Evolutionary conservation across 495 filamentous ascomycete species (phyloP).

Genomic region (Tuber melanosporum): DNA sequence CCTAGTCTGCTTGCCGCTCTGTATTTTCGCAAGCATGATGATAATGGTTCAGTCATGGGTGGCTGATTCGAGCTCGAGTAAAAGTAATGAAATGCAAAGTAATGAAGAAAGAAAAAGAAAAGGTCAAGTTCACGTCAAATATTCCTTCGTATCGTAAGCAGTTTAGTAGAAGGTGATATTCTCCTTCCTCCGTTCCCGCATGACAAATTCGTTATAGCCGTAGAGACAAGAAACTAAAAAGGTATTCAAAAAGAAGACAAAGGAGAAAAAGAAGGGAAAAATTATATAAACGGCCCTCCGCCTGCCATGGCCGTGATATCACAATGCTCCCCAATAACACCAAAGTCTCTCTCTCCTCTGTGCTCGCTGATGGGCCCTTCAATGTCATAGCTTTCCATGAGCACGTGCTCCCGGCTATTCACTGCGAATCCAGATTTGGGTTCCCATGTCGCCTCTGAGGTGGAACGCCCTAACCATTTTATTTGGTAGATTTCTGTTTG

Average conservation of each 20-base stretch:
- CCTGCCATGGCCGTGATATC: neutral
- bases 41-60: neutral
- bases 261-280: neutral
- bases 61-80: neutral
- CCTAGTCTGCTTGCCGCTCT: neutral
- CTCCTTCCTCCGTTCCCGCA: neutral
- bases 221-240: neutral
- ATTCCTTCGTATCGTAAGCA: neutral
- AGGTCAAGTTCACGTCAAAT: neutral
- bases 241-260: neutral
- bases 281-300: neutral
- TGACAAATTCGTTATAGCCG: neutral
- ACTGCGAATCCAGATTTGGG: constrained; percentile 17
- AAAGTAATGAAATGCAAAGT: neutral
- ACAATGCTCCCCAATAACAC: neutral
- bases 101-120: neutral
- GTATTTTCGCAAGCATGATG: neutral
- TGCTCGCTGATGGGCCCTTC: constrained; percentile 16
- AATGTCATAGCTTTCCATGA: constrained; percentile 33
- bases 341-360: neutral
- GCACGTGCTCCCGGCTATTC: constrained; percentile 24
- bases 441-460: constrained; percentile 30
- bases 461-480: constrained; percentile 36
- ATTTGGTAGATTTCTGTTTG: constrained; percentile 22
- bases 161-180: neutral